These are phyloP conservation scores for Cystobasidium sp. DNA, from an alignment of 1,284 basidiomycete genomes.

Conservation along the genomic window DNA sequence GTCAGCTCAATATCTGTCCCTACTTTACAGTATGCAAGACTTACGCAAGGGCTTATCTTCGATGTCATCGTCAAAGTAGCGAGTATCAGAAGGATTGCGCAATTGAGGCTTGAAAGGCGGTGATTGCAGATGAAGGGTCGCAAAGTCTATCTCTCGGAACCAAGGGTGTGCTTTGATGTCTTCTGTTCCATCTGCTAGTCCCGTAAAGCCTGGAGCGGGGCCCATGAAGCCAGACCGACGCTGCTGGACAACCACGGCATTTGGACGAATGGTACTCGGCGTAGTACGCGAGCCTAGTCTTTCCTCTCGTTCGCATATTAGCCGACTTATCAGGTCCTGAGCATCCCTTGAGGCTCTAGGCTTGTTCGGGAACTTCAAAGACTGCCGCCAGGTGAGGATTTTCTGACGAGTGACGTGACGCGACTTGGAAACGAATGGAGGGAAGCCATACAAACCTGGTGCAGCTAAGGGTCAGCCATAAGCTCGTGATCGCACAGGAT, in stretches of 20 bases:
- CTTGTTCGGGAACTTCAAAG: conserved; percentile 81
- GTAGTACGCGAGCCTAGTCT: conserved; percentile 77
- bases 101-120: conserved; percentile 89
- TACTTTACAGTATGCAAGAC: neutral
- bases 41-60: conserved; percentile 66
- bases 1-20: conserved; percentile 38
- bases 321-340: conserved; percentile 79
- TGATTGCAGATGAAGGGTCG: conserved; percentile 73
- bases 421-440: conserved; percentile 71
- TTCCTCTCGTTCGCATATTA: conserved; percentile 93
- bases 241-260: conserved; percentile 73
- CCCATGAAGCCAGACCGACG: conserved; percentile 74
- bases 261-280: conserved; percentile 71
- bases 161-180: conserved; percentile 80
- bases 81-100: conserved; percentile 58
- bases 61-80: conserved; percentile 71
- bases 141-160: conserved; percentile 85
- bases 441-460: conserved; percentile 66
- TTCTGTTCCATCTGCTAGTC: conserved; percentile 73
- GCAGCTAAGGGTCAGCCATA: conserved; percentile 48
- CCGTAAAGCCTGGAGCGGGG: conserved; percentile 51
- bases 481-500: neutral
- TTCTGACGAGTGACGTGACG: conserved; percentile 81
- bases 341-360: conserved; percentile 83
- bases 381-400: conserved; percentile 82